Evolutionary conservation across 257 asterid species (phyloP).

Genomic region (Ligustrum vulgare): DNA sequence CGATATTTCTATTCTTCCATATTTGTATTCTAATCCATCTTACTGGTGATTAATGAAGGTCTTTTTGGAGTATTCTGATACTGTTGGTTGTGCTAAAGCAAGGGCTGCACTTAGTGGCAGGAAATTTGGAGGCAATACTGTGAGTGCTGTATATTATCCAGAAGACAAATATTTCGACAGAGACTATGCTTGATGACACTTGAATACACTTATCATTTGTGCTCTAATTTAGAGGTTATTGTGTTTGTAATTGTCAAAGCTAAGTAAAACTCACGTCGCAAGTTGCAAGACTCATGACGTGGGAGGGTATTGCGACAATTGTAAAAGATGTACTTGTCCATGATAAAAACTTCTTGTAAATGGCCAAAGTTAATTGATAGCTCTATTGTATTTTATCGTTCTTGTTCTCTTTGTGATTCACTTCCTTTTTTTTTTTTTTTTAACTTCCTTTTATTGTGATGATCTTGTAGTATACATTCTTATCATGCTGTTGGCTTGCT

Average conservation of each 20-base stretch:
- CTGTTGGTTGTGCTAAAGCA: constrained; percentile 53
- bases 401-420: not conserved
- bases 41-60: constrained; percentile 40
- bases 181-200: constrained; percentile 43
- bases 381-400: not conserved
- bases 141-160: constrained; percentile 52
- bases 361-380: not conserved
- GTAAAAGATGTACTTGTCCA: not conserved
- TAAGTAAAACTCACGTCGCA: not conserved
- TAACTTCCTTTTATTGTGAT: not conserved
- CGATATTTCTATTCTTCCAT: not conserved
- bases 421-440: not conserved
- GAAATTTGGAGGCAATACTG: constrained; percentile 66
- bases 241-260: constrained; percentile 7
- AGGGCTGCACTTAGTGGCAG: constrained; percentile 57
- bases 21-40: not conserved
- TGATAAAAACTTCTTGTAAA: not conserved
- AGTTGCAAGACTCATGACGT: not conserved
- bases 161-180: constrained; percentile 52
- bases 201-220: not conserved
- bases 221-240: not conserved
- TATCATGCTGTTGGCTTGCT: no score
- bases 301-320: not conserved
- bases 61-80: constrained; percentile 58
- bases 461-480: not conserved